Evolutionary conservation across 1,284 basidiomycete species (phyloP).

Genomic region (Schizopora paradoxa): DNA sequence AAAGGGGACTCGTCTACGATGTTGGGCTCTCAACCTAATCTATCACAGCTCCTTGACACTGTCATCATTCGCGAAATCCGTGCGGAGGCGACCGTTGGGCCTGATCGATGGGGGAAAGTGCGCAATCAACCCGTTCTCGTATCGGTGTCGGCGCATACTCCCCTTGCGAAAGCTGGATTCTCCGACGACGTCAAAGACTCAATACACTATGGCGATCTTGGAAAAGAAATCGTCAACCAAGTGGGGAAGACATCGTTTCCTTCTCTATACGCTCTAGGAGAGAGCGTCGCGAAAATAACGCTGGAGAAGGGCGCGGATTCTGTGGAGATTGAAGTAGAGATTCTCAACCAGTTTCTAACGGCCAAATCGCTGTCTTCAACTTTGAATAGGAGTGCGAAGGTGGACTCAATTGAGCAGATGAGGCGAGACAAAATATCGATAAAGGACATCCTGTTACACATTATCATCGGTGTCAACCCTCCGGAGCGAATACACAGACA

Average conservation of each 20-base stretch:
- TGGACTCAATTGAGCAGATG: conserved; percentile 2
- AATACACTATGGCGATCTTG: conserved; percentile 45
- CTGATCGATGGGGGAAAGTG: conserved; percentile 44
- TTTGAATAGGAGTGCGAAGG: conserved; percentile 15
- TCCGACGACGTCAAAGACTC: conserved; percentile 44
- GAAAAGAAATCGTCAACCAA: conserved; percentile 34
- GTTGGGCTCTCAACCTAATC: no score
- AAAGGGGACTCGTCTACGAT: no score
- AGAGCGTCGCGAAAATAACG: conserved; percentile 31
- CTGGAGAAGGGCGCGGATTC: conserved; percentile 28
- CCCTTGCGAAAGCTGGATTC: conserved; percentile 33
- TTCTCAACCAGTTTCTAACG: conserved; percentile 41
- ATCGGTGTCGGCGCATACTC: conserved; percentile 38
- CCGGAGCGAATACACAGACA: conserved; percentile 47
- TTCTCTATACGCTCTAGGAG: conserved; percentile 29
- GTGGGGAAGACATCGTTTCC: conserved; percentile 23
- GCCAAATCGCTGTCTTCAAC: conserved; percentile 33
- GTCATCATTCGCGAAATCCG: conserved; percentile 7
- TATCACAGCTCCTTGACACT: no score
- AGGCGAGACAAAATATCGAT: no score
- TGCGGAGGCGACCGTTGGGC: conserved; percentile 28
- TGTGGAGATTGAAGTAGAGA: conserved; percentile 33
- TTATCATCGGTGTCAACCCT: conserved; percentile 49
- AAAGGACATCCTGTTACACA: conserved; percentile 33
- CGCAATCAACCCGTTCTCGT: conserved; percentile 37